These are phyloP conservation scores for Dalechampia spathulata DNA, from an alignment of 441 rosid species.

Conservation along the genomic window DNA sequence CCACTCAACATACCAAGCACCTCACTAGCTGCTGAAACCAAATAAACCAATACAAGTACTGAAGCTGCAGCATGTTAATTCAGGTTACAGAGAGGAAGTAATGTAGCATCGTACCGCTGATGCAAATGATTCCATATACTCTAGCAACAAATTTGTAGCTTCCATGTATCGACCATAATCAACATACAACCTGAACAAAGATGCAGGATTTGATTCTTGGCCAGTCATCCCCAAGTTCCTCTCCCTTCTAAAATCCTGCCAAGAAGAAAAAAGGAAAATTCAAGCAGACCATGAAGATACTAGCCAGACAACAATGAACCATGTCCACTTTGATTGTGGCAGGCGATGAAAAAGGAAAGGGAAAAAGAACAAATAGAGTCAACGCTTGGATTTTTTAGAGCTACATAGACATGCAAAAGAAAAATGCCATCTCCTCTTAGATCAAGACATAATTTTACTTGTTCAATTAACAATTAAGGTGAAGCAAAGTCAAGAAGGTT, in stretches of 20 bases:
- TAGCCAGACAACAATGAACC: conserved; percentile 2
- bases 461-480: too few relatives aligned
- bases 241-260: conserved; percentile 59
- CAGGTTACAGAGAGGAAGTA: neutral
- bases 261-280: conserved; percentile 19
- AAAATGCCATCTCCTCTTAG: too few relatives aligned
- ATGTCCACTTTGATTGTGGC: neutral
- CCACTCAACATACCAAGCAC: neutral
- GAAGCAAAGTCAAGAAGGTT: too few relatives aligned
- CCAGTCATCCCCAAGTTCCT: conserved; percentile 76
- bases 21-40: conserved; percentile 4
- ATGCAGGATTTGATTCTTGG: conserved; percentile 72
- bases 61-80: neutral
- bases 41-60: neutral
- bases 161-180: conserved; percentile 70
- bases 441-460: too few relatives aligned
- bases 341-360: neutral
- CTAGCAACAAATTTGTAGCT: conserved; percentile 77
- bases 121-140: conserved; percentile 66
- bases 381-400: too few relatives aligned
- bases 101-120: conserved; percentile 51
- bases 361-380: too few relatives aligned
- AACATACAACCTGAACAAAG: conserved; percentile 76
- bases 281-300: neutral
- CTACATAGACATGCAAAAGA: too few relatives aligned